Evolutionary conservation across 1,139 yeast species (phyloP), one percentile per base, ranked within the genome.

Genomic region (Blastobotrys elegans): DNA sequence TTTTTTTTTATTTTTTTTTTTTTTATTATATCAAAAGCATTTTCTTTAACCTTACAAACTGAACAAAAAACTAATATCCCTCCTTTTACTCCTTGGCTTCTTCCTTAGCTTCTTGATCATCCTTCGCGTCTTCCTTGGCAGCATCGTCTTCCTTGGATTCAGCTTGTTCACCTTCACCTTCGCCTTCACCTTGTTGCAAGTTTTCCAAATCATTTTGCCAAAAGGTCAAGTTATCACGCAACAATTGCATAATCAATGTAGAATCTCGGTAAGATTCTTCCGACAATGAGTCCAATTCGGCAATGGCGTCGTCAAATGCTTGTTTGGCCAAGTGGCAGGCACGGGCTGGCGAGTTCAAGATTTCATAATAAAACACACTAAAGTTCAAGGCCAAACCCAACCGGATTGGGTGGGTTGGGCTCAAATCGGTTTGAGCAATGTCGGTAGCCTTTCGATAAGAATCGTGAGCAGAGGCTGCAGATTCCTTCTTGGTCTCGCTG

Each of bases 281-380:
- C 43, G 96, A 86, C 65, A 92, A 80, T 58, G 97, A 90, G 74
- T 92, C 98, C 69, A 92, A 83, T 76, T 92, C 97, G 60, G 97
- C 96, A 68, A 92, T 95, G 58, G 98, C 98, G 69, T 92, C 98
- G 70, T 92, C 98, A 64, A 92, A 92, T 46, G 98, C 98, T 76
- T 92, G 98, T 73, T 92, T 92, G 64, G 98, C 98, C 71, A 92
- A 82, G 71, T 92, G 97, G 73, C 98, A 92, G 60, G 98, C 98
- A 73, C 96, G 88, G 71, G 92, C 97, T 64, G 98, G 98, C 56
- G 97, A 86, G 74, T 90, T 89, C 71, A 90, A 87, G 66, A 92
- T 92, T 77, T 92, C 98, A 71, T 92, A 92, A 79, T 92, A 92
- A 76, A 92, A 92, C 58, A 92, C 98, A 50, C 96, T 87, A 76